phyloP scores from a whole-genome alignment of 352 stramenopile species.

The Phytophthora ohioensis region DNA sequence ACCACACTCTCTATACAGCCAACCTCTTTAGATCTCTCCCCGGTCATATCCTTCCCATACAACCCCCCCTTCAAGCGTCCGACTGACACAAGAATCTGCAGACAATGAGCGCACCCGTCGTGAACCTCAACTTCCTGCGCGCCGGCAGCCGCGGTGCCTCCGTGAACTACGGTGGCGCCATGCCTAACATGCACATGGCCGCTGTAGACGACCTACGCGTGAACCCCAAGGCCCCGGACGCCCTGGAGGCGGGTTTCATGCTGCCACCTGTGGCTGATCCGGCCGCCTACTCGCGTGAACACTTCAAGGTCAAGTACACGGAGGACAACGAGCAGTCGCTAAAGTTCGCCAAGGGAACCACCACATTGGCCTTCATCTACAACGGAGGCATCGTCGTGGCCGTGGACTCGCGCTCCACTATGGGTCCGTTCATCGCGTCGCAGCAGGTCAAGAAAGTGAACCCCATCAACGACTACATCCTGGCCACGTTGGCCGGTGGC shows the following conservation, averaged over 20 bases:
- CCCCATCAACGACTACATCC: conserved; percentile 99
- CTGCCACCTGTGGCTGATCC: conserved; percentile 88
- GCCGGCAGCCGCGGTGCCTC: conserved; percentile 65
- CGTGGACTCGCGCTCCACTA: conserved; percentile 99
- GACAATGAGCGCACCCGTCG: conserved; percentile 50
- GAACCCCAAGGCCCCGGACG: conserved; percentile 31
- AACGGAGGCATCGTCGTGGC: conserved; percentile 98
- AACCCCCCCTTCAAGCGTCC: background rate
- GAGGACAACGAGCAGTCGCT: conserved; percentile 96
- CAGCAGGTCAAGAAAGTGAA: conserved; percentile 99
- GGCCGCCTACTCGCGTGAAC: conserved; percentile 94
- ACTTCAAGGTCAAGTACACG: conserved; percentile 98
- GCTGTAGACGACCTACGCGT: conserved; percentile 42
- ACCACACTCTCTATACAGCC: background rate
- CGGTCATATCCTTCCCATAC: conserved; percentile 16
- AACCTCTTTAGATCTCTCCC: conserved; percentile 17
- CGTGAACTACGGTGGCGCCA: conserved; percentile 79
- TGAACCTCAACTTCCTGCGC: conserved; percentile 81
- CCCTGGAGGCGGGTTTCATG: conserved; percentile 69
- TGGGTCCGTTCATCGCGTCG: conserved; percentile 99
- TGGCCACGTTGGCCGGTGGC: conserved; percentile 99
- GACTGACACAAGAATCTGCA: background rate
- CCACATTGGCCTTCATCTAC: conserved; percentile 99
- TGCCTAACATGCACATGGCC: conserved; percentile 75
- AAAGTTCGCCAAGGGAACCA: conserved; percentile 99